phyloP scores from a whole-genome alignment of 2,329 filamentous ascomycete genomes.

The Xylaria multiplex region DNA sequence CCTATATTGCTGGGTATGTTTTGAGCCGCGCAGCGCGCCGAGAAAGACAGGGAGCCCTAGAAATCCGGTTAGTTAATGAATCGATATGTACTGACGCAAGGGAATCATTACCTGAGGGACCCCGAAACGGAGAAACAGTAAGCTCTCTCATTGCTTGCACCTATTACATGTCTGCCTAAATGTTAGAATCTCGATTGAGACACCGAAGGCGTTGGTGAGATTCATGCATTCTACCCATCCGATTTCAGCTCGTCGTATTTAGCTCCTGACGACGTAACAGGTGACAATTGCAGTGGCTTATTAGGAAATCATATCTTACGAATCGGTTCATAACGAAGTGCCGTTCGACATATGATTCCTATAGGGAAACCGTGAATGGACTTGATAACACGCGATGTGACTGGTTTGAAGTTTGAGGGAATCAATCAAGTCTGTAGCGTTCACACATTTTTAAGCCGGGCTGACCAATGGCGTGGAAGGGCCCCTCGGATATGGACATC shows the following conservation, averaged over 20 bases:
- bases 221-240: neutral
- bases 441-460: neutral
- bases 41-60: conserved; percentile 12
- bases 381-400: neutral
- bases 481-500: neutral
- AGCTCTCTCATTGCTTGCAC: conserved; percentile 19
- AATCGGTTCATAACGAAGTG: neutral
- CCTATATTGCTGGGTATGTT: neutral
- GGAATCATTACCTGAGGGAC: conserved; percentile 15
- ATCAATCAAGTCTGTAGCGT: neutral
- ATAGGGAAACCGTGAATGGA: neutral
- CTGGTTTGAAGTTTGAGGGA: too few species aligned
- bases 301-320: neutral
- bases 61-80: conserved; percentile 18
- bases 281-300: too few species aligned
- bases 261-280: neutral
- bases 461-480: conserved; percentile 2
- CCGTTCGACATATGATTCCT: neutral
- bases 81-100: conserved; percentile 2
- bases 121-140: conserved; percentile 22
- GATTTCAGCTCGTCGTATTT: neutral
- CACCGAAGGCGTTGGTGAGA: neutral
- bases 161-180: conserved; percentile 20
- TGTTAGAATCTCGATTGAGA: conserved; percentile 7
- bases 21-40: conserved; percentile 5